Percentiles rank a stretch among this genome's conserved stretches.
phyloP scores from a whole-genome alignment of 2,329 filamentous ascomycete species.

The Cercospora sp. region DNA sequence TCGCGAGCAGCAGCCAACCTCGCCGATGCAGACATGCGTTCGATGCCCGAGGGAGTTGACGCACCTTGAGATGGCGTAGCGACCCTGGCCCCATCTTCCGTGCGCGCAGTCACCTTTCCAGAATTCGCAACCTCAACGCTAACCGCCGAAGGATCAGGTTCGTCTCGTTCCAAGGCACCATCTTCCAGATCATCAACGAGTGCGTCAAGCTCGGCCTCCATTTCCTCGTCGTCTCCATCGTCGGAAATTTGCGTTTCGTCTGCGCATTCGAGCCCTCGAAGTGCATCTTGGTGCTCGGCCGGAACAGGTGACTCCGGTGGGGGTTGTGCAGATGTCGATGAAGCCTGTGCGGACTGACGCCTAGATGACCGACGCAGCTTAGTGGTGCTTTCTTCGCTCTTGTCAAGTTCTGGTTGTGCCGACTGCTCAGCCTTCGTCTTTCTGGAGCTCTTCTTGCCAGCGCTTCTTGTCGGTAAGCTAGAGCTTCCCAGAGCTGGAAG shows the following conservation, averaged over 20 bases:
- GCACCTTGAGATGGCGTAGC: conserved; percentile 71
- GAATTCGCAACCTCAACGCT: conserved; percentile 85
- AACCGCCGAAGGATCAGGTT: conserved; percentile 81
- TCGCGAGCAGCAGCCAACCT: conserved; percentile 38
- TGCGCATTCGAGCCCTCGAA: conserved; percentile 82
- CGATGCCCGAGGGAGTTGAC: conserved; percentile 35
- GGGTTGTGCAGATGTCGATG: conserved; percentile 23
- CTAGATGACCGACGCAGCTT: conserved; percentile 38
- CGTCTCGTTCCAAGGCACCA: conserved; percentile 73
- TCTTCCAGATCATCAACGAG: conserved; percentile 91
- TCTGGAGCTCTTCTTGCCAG: conserved; percentile 25
- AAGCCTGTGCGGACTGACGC: conserved; percentile 34
- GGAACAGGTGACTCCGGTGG: conserved; percentile 44
- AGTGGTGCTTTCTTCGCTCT: conserved; percentile 27
- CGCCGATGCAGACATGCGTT: conserved; percentile 36
- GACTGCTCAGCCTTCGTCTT: conserved; percentile 29
- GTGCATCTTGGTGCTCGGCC: conserved; percentile 50
- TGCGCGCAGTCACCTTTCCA: conserved; percentile 84
- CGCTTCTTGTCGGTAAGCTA: conserved; percentile 29
- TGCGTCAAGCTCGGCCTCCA: conserved; percentile 67
- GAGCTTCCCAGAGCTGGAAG: conserved; percentile 37
- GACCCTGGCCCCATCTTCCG: conserved; percentile 86
- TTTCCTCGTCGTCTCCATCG: conserved; percentile 66
- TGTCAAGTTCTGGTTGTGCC: conserved; percentile 22
- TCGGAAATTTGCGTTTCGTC: conserved; percentile 84